These are phyloP conservation scores for Xylaria sp. DNA, from an alignment of 2,329 filamentous ascomycete genomes.

Conservation along the genomic window DNA sequence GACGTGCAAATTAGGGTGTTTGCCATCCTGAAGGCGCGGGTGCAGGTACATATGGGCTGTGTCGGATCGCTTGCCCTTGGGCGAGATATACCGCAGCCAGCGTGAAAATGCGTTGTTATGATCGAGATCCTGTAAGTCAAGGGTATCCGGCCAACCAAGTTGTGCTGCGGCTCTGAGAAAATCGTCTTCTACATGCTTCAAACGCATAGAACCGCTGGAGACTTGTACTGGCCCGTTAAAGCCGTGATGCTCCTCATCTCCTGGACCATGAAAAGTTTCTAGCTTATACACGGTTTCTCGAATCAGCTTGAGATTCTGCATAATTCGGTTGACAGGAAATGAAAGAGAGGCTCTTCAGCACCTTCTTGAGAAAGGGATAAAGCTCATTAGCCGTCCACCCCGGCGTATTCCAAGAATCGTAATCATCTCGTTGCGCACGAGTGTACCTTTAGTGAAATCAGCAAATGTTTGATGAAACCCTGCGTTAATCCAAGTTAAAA, in stretches of 20 bases:
- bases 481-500: not conserved
- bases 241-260: conserved; percentile 58
- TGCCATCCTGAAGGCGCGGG: conserved; percentile 45
- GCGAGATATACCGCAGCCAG: conserved; percentile 43
- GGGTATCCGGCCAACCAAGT: conserved; percentile 60
- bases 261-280: conserved; percentile 50
- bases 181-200: conserved; percentile 55
- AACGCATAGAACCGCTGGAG: conserved; percentile 58
- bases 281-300: conserved; percentile 36
- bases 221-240: conserved; percentile 61
- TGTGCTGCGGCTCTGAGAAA: conserved; percentile 59
- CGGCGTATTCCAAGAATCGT: conserved; percentile 48
- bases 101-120: conserved; percentile 50
- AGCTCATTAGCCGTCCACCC: conserved; percentile 52
- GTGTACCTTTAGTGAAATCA: conserved; percentile 44
- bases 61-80: conserved; percentile 47
- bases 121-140: conserved; percentile 62
- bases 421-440: conserved; percentile 51
- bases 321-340: not conserved
- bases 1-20: conserved; percentile 49
- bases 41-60: conserved; percentile 47
- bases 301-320: conserved; percentile 8
- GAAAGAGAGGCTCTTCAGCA: conserved; percentile 18
- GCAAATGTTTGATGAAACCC: not conserved
- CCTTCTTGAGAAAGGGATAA: conserved; percentile 64